Evolutionary conservation across 306 rosid species (phyloP), one percentile per base, ranked within the genome.

Genomic region (Acacia crassicarpa): DNA sequence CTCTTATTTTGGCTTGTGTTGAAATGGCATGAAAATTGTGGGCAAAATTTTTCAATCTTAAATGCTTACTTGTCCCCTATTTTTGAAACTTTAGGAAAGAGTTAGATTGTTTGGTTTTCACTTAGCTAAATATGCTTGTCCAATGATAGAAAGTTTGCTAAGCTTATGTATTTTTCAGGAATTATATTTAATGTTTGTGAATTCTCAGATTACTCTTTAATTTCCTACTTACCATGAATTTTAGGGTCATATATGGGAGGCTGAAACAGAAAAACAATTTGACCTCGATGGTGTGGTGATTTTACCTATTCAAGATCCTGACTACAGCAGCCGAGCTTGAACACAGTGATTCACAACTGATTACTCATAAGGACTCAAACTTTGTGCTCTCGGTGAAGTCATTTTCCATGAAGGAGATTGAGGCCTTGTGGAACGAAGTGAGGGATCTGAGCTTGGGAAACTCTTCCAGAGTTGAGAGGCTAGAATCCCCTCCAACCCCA

Each of bases 361-460:
- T 41, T 69, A 10, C 53, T 3, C 43, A 12, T 49, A 49, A 62
- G 45, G 38, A 27, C 72, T 61, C 20, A 16, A 43, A 62, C 80
- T 49, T 73, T 56, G 63, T 25, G 65, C n/a, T 22, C 38, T 45
- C 6, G 1, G 38, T 71, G 54, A 43, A 22, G 20, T 33, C 9
- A 61, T 48, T 33, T 53, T 7, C 43, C 44, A 86, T 86, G 87
- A 58, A 80, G 82, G 91, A 87, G 45, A 76, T 94, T 53, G 94
- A 89, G 67, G 72, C 82, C 45, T 80, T 94, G 48, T 92, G 97
- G 95, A 78, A 80, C n/a, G 97, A 94, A 82, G 92, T 85, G 51
- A 83, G 97, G 75, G 97, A 92, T 23, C 74, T 88, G 70, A 94
- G 92, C 67, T 74, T 92, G 1, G 97, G 98, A 22, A 82, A 53